Percentiles rank a stretch among this genome's conserved stretches.
Conservation (phyloP, 1,284 basidiomycete species). For the Naganishia sp. region DNA sequence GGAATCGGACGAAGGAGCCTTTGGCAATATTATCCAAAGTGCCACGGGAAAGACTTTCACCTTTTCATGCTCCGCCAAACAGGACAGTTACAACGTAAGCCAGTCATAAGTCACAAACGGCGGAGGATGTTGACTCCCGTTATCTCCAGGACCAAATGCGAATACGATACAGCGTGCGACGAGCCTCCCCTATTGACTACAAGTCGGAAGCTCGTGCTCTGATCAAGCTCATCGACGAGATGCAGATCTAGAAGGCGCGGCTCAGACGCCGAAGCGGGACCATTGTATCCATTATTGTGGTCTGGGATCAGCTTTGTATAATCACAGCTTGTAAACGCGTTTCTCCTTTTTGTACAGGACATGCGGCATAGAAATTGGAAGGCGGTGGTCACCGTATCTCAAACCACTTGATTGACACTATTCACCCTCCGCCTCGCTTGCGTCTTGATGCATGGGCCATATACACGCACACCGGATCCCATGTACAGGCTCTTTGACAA, state of each 20-base stretch:
- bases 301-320: not conserved
- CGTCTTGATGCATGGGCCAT: too few relatives aligned
- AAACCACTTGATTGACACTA: too few relatives aligned
- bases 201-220: conserved; percentile 67
- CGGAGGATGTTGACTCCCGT: not conserved
- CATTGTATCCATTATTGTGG: not conserved
- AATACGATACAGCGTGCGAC: conserved; percentile 77
- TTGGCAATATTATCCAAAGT: conserved; percentile 61
- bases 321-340: not conserved
- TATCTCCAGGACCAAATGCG: conserved; percentile 67
- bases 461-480: too few relatives aligned
- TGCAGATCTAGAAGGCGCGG: conserved; percentile 17
- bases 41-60: conserved; percentile 73
- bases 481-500: too few relatives aligned
- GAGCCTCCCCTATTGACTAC: conserved; percentile 69
- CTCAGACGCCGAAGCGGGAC: too few relatives aligned
- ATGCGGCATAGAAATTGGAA: not conserved
- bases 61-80: conserved; percentile 84
- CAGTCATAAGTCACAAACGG: not conserved
- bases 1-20: conserved; percentile 54
- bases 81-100: conserved; percentile 80
- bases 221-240: conserved; percentile 56
- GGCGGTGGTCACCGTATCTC: too few relatives aligned
- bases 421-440: too few relatives aligned
- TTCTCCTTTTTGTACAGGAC: conserved; percentile 11